Evolutionary conservation across 75 land plant species (phyloP), one percentile per base, ranked within the genome.

Genomic region (Selaginella tamariscina): DNA sequence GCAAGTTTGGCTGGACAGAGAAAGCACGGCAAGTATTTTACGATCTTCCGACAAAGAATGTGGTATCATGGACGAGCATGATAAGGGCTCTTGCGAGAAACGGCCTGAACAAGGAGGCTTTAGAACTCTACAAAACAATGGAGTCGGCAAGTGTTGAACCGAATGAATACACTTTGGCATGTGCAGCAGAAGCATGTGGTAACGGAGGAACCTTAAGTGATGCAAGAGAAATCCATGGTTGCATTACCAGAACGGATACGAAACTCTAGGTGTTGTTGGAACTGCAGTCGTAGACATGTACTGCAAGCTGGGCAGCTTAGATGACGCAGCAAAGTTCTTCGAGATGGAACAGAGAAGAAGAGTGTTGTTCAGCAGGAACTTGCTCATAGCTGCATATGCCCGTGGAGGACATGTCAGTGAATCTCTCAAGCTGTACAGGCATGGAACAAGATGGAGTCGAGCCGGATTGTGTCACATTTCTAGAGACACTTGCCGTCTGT

Each of bases 101-200:
- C 23, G 26, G 26, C 21, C 62, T 9, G 8, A 21, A 59, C 26
- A 2, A n/a, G n/a, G 62, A 59, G 62, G 62, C 62, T n/a, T 5
- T 59, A 9, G 8, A 59, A 8, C 62, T 59, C 26, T 59, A 23
- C 62, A 21, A 59, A n/a, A 8, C 62, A 8, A 59, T 59, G 62
- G 26, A 59, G 18, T 11, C 54, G 20, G 54, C 11, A 49, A 20
- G 54, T 20, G 26, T 59, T 8, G 8, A 8, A 9, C 26, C 26
- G 21, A 26, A 59, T n/a, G 62, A 59, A 21, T 21, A 26, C 21
- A 59, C 62, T 27, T 23, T 59, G 62, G 26, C 26, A 2, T 59
- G 18, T n/a, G 8, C 23, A 2, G 24, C 26, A 2, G 62, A 59
- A 8, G 23, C 62, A 5, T 59, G 62, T n/a, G 62, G 8, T 5